phyloP scores from a whole-genome alignment of 352 stramenopile species.

The Globisporangium canariense region DNA sequence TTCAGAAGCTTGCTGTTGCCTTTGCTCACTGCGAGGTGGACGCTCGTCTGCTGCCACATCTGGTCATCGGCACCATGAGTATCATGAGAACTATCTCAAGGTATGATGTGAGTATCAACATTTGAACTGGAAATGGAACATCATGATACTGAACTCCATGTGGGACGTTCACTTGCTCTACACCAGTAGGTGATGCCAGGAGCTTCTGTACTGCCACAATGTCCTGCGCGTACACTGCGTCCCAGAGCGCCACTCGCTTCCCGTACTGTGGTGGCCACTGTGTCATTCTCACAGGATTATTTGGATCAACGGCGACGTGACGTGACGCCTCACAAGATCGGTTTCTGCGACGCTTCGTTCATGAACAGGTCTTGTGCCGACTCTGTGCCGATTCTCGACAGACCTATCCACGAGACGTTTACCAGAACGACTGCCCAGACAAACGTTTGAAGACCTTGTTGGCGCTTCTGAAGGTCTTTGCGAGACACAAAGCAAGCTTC shows the following conservation, averaged over 20 bases:
- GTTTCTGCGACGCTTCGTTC: slow-evolving; percentile 4
- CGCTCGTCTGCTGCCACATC: slow-evolving; percentile 61
- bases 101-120: not conserved
- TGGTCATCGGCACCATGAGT: slow-evolving; percentile 8
- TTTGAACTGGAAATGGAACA: not conserved
- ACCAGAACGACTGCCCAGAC: not conserved
- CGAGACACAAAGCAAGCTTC: not conserved
- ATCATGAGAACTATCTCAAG: not conserved
- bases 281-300: slow-evolving; percentile 13
- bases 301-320: not conserved
- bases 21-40: slow-evolving; percentile 50
- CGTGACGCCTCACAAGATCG: not conserved
- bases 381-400: no score
- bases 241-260: slow-evolving; percentile 45
- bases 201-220: slow-evolving; percentile 32
- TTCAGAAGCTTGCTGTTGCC: slow-evolving; percentile 60
- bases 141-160: slow-evolving; percentile 34
- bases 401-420: not conserved
- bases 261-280: slow-evolving; percentile 45
- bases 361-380: not conserved
- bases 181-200: slow-evolving; percentile 23
- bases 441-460: no score
- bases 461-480: not conserved
- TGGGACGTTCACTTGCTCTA: slow-evolving; percentile 43
- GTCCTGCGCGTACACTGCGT: slow-evolving; percentile 55